phyloP scores from a whole-genome alignment of 1,284 basidiomycete genomes.

The Kwoniella shivajii region DNA sequence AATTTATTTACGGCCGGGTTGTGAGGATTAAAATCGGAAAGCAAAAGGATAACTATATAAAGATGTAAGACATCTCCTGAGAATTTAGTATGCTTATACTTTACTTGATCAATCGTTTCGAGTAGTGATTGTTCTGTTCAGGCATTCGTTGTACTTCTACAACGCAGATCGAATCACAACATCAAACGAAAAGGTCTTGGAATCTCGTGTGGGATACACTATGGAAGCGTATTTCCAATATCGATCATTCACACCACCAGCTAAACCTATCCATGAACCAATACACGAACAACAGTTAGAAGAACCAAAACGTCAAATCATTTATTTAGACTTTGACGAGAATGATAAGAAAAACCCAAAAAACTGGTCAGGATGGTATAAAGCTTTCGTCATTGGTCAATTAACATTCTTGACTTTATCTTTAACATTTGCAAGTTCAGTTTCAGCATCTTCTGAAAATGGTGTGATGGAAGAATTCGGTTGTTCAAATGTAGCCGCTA shows the following conservation, averaged over 20 bases:
- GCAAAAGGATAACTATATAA: no score
- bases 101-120: no score
- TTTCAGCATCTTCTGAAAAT: constrained; percentile 21
- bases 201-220: no score
- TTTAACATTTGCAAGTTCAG: constrained; percentile 30
- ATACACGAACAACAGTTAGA: constrained; percentile 11
- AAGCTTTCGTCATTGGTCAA: constrained; percentile 22
- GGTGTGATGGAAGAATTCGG: constrained; percentile 29
- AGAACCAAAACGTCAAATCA: constrained; percentile 5
- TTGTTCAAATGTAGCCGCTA: constrained; percentile 23
- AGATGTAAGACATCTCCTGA: no score
- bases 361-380: constrained; percentile 31
- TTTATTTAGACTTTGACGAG: constrained; percentile 22
- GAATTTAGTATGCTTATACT: no score
- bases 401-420: constrained; percentile 27
- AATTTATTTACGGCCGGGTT: no score
- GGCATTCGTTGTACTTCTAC: no score
- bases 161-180: no score
- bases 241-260: constrained; percentile 8
- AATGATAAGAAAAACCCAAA: constrained; percentile 28
- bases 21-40: no score
- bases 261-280: constrained; percentile 5
- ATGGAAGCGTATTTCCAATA: constrained; percentile 19
- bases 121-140: no score
- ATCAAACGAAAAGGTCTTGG: no score